A percentile compares a stretch with the other conserved stretches of the same genome.
phyloP scores from a whole-genome alignment of 2,329 filamentous ascomycete genomes.

The Trichoderma brevicompactum region DNA sequence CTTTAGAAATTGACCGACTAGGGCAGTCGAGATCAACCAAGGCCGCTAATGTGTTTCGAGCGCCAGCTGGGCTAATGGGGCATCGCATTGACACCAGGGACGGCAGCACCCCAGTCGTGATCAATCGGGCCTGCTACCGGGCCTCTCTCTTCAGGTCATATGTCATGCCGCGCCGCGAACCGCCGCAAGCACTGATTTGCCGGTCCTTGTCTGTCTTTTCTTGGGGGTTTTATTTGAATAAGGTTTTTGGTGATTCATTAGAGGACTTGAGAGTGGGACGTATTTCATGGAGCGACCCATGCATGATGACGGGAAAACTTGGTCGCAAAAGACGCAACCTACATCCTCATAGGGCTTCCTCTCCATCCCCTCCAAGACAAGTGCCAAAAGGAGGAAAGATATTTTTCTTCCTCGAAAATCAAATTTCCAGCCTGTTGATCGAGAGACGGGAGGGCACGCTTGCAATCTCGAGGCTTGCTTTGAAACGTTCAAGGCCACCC shows the following conservation, averaged over 20 bases:
- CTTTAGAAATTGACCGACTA: constrained; percentile 25
- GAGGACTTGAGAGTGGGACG: too few species aligned
- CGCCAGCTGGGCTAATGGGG: constrained; percentile 40
- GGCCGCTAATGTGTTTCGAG: constrained; percentile 50
- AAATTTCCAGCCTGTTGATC: too few species aligned
- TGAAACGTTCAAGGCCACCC: constrained; percentile 8
- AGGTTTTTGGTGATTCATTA: background rate
- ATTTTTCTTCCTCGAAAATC: too few species aligned
- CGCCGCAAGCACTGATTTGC: constrained; percentile 7
- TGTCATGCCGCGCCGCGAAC: constrained; percentile 30
- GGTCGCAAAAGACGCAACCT: too few species aligned
- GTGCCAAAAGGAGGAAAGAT: too few species aligned
- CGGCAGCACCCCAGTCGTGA: constrained; percentile 28
- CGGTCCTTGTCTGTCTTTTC: background rate
- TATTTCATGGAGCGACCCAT: too few species aligned
- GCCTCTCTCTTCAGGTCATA: constrained; percentile 29
- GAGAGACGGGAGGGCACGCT: background rate
- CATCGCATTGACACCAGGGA: constrained; percentile 27
- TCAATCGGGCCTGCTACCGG: constrained; percentile 31
- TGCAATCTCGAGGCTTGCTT: background rate
- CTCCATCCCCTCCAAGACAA: too few species aligned
- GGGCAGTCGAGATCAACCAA: constrained; percentile 47
- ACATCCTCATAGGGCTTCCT: too few species aligned
- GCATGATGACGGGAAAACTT: too few species aligned
- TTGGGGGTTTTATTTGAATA: background rate